phyloP scores from a whole-genome alignment of 352 stramenopile species.

The Phytophthora fragariaefolia region DNA sequence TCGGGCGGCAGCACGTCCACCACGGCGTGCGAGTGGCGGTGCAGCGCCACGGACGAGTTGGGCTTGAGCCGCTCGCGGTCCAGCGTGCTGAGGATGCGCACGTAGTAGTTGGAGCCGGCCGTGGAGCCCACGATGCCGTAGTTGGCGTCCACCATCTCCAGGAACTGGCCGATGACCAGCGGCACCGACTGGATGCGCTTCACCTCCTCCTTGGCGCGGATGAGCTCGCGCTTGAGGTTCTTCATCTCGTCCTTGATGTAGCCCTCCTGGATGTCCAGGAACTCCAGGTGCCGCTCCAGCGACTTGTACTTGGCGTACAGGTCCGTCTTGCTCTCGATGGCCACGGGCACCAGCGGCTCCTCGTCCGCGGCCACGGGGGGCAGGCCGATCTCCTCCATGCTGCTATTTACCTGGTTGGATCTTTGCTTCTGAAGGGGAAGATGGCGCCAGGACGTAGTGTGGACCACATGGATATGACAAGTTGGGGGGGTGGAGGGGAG shows the following conservation, averaged over 20 bases:
- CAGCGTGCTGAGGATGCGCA: conserved; percentile 98
- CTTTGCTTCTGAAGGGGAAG: conserved; percentile 1
- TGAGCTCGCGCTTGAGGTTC: conserved; percentile 99
- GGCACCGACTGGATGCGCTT: conserved; percentile 99
- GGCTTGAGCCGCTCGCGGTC: conserved; percentile 99
- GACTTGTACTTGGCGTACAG: conserved; percentile 85
- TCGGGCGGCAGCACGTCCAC: conserved; percentile 99
- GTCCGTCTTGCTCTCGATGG: conserved; percentile 72
- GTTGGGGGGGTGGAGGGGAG: neutral
- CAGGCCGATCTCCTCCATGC: conserved; percentile 74
- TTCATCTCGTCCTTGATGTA: conserved; percentile 99
- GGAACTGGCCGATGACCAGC: conserved; percentile 99
- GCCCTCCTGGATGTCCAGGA: conserved; percentile 93
- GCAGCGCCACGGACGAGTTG: conserved; percentile 98
- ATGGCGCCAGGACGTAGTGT: neutral
- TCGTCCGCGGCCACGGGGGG: conserved; percentile 44
- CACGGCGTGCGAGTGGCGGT: conserved; percentile 98
- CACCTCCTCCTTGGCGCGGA: conserved; percentile 99
- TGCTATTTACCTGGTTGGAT: neutral
- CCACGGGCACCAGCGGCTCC: conserved; percentile 58
- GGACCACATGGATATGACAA: neutral
- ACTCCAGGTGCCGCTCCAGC: conserved; percentile 82
- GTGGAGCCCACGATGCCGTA: conserved; percentile 99
- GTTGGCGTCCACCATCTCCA: conserved; percentile 99
- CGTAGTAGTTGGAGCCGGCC: conserved; percentile 99